Conservation (phyloP, 129 eudicot species). For the Kitagawia praeruptora region DNA sequence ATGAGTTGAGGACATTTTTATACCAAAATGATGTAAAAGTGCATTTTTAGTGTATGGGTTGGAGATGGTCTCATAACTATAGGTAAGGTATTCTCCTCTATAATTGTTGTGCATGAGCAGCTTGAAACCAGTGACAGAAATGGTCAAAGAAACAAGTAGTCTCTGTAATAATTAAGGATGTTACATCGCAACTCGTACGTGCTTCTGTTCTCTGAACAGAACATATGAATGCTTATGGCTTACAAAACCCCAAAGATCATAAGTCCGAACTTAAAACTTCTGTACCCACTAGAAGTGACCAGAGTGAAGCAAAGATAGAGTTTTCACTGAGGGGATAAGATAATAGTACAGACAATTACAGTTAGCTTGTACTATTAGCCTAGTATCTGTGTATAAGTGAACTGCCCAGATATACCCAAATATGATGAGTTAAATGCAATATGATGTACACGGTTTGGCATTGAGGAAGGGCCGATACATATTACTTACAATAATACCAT, state of each 20-base stretch:
- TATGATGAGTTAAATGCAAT: neutral
- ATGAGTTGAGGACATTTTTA: no score
- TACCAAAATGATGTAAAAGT: no score
- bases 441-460: neutral
- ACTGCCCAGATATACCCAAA: neutral
- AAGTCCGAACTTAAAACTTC: neutral
- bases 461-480: neutral
- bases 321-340: neutral
- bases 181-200: neutral
- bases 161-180: neutral
- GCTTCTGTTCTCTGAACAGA: neutral
- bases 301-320: neutral
- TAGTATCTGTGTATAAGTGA: no score
- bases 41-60: no score
- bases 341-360: neutral
- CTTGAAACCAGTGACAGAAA: neutral
- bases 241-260: no score
- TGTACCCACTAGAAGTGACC: neutral
- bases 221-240: no score
- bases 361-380: neutral
- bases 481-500: constrained; percentile 82
- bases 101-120: no score
- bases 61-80: neutral
- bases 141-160: neutral
- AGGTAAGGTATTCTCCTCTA: no score